Evolutionary conservation across 768 basidiomycete species (phyloP).

Genomic region (Suillus hirtellus): DNA sequence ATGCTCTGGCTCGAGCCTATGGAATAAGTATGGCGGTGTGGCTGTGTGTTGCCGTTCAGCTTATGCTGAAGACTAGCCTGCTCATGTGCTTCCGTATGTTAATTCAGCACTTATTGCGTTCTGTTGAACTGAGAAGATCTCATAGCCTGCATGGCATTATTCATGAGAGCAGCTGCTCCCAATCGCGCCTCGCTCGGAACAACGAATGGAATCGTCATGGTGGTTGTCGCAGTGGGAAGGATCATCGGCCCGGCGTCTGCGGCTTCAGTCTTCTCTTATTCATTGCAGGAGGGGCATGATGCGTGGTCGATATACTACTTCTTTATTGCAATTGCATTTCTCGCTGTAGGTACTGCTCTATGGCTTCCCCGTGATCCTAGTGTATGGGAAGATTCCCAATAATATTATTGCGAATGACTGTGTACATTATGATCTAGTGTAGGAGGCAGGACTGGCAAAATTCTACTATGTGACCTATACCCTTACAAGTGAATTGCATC

Average conservation of each 20-base stretch:
- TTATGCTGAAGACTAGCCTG: conserved; percentile 24
- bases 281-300: neutral
- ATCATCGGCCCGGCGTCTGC: neutral
- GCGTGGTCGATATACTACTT: neutral
- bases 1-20: neutral
- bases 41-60: conserved; percentile 49
- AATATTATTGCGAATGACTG: neutral
- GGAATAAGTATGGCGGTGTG: conserved; percentile 38
- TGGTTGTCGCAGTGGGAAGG: neutral
- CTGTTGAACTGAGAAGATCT: neutral
- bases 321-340: neutral
- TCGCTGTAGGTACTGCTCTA: neutral
- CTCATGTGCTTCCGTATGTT: neutral
- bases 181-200: neutral
- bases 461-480: too few species aligned
- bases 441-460: too few species aligned
- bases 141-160: neutral
- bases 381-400: neutral
- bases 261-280: neutral
- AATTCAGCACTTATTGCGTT: neutral
- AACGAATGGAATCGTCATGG: neutral
- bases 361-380: neutral
- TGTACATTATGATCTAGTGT: too few species aligned
- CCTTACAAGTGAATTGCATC: too few species aligned
- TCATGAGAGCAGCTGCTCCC: neutral